These are phyloP conservation scores for Mycena polygramma DNA, from an alignment of 768 basidiomycete genomes.

Conservation along the genomic window DNA sequence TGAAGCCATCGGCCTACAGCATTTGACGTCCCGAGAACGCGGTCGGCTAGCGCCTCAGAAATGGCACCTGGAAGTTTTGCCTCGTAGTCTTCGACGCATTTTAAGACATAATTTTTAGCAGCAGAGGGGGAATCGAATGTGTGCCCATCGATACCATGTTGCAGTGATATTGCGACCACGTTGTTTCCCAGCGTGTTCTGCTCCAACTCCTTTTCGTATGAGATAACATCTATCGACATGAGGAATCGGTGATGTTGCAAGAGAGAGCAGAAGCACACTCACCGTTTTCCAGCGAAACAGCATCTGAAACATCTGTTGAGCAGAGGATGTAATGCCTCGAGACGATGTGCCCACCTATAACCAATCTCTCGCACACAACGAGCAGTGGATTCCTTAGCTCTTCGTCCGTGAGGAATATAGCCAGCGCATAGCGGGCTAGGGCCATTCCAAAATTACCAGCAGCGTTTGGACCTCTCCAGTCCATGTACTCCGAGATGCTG, in stretches of 20 bases:
- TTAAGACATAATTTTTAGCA: not conserved
- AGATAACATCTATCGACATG: not conserved
- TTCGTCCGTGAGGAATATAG: not conserved
- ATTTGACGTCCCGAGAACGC: not conserved
- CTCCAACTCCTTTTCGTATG: not conserved
- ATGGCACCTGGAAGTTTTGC: not conserved
- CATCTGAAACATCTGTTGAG: not conserved
- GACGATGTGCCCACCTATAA: not conserved
- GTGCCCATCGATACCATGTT: not conserved
- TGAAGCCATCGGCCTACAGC: not conserved
- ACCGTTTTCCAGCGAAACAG: not conserved
- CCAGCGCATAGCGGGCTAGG: no score
- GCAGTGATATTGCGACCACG: not conserved
- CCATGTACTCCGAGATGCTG: no score
- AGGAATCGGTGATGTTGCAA: not conserved
- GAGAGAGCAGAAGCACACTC: not conserved
- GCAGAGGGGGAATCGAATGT: not conserved
- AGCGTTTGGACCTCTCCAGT: no score
- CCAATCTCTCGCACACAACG: not conserved
- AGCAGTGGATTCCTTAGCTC: not conserved
- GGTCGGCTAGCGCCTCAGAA: not conserved
- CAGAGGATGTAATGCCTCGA: not conserved
- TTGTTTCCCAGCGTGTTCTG: not conserved
- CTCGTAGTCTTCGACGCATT: not conserved
- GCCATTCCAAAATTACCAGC: no score